These are phyloP conservation scores for Aureobasidium sp. DNA, from an alignment of 2,329 filamentous ascomycete species.

Conservation along the genomic window DNA sequence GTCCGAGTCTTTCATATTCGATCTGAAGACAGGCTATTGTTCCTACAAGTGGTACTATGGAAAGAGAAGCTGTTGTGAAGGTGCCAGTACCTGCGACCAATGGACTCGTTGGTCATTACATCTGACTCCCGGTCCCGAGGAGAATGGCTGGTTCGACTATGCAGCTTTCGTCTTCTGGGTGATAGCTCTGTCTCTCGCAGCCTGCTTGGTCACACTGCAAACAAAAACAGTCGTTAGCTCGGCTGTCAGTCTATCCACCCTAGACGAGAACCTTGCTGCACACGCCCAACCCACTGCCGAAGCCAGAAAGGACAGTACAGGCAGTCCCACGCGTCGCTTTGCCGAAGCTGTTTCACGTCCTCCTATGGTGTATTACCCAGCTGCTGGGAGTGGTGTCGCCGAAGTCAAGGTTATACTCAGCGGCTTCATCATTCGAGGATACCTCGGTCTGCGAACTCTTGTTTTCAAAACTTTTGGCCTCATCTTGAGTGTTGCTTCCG, in stretches of 20 bases:
- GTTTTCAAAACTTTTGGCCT: constrained; percentile 77
- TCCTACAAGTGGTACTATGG: constrained; percentile 60
- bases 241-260: constrained; percentile 73
- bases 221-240: constrained; percentile 96
- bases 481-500: constrained; percentile 83
- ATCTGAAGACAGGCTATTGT: constrained; percentile 88
- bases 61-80: constrained; percentile 59
- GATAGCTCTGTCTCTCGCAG: constrained; percentile 59
- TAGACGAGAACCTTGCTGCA: constrained; percentile 83
- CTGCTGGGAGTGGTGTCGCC: constrained; percentile 90
- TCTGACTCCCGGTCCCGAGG: constrained; percentile 43
- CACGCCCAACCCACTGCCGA: constrained; percentile 37
- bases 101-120: constrained; percentile 60
- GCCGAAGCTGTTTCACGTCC: constrained; percentile 39
- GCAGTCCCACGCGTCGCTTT: constrained; percentile 36
- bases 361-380: constrained; percentile 91
- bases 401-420: constrained; percentile 98
- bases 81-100: constrained; percentile 47
- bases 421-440: constrained; percentile 93
- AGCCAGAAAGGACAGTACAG: constrained; percentile 29
- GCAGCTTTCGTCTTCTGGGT: constrained; percentile 66
- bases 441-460: constrained; percentile 81
- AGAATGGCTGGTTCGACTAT: constrained; percentile 64
- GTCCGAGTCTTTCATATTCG: constrained; percentile 76
- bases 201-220: constrained; percentile 73